phyloP scores from a whole-genome alignment of 2,329 filamentous ascomycete genomes.

The Nothopassalora personata region DNA sequence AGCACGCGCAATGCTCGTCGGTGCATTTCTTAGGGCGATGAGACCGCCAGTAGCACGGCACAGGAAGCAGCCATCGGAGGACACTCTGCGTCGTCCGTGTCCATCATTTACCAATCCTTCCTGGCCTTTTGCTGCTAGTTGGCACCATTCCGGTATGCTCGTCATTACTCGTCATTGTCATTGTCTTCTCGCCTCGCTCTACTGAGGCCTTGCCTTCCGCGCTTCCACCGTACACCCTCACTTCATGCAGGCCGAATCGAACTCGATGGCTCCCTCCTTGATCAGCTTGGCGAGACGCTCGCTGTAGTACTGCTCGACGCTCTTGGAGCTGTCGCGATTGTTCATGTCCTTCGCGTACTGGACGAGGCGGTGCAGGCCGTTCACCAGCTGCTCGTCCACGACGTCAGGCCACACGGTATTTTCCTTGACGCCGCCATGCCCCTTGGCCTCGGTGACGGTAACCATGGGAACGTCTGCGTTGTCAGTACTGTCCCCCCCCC shows the following conservation, averaged over 20 bases:
- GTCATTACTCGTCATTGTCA: neutral
- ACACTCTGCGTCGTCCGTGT: neutral
- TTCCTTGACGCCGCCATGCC: constrained; percentile 19
- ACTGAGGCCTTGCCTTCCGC: too few relatives aligned
- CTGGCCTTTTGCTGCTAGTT: neutral
- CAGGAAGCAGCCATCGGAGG: neutral
- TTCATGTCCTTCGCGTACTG: constrained; percentile 32
- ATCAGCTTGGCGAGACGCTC: constrained; percentile 25
- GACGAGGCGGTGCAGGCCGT: constrained; percentile 27
- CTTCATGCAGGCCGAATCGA: constrained; percentile 20
- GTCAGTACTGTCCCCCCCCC: constrained; percentile 1
- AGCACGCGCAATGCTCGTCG: too few relatives aligned
- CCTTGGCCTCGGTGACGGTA: neutral
- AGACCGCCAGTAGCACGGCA: neutral
- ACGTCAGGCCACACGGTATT: constrained; percentile 28
- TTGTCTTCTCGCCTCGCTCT: neutral
- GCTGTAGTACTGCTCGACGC: constrained; percentile 28
- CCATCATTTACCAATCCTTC: neutral
- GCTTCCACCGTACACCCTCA: neutral
- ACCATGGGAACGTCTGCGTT: neutral
- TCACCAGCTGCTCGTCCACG: constrained; percentile 28
- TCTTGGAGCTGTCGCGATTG: constrained; percentile 21
- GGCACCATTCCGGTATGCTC: neutral
- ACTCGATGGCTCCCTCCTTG: constrained; percentile 21
- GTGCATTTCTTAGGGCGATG: neutral